Base-by-base conservation (phyloP, 2,329 filamentous ascomycete genomes). In the Paradendryphiella salina region DNA sequence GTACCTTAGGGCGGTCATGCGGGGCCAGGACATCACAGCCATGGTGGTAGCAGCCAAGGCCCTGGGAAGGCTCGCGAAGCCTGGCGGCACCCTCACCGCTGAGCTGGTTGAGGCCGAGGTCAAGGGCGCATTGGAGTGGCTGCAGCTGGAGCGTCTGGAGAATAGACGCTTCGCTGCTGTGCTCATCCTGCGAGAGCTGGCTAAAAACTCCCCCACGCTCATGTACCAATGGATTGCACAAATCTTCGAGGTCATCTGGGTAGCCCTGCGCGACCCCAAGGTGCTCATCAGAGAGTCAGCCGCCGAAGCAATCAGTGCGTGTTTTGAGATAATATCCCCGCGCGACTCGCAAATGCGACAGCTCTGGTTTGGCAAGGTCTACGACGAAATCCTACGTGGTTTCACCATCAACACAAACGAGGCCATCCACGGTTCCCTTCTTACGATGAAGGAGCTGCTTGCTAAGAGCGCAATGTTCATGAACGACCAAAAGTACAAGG, bases 391-490 rank as follows among this genome's bases (percentile, higher is more conserved):
- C 14, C 81, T 90, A 52, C 81, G 84, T 54, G 92, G 92, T 5
- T 85, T 99, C 61, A 82, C 56, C n/a, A 60, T 86, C 42, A 88
- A 85, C 63, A 90, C 90, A 14, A 82, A 95, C 46, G 94, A 99
- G 72, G 88, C 86, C 52, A 87, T 96, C 34, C 95, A 99, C 70
- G 94, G 90, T n/a, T 96, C 93, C 1, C 81, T 99, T 33, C 81
- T 99, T 15, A 91, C 95, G 1, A 82, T 97, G 65, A 95, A 93
- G 72, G 93, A 97, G 75, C 82, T 99, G 39, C 84, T 99, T 14
- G 85, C 94, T 57, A 93, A 96, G 71, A 94, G 94, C 45, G 92
- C 91, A 63, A 99, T 99, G 93, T 99, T 96, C 74, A 97, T 99
- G 94, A 91, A 96, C 66, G 89, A 92, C 32, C 85, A 92, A 33